Base-by-base conservation (phyloP, 2,329 filamentous ascomycete genomes). In the Calonectria naviculata region DNA sequence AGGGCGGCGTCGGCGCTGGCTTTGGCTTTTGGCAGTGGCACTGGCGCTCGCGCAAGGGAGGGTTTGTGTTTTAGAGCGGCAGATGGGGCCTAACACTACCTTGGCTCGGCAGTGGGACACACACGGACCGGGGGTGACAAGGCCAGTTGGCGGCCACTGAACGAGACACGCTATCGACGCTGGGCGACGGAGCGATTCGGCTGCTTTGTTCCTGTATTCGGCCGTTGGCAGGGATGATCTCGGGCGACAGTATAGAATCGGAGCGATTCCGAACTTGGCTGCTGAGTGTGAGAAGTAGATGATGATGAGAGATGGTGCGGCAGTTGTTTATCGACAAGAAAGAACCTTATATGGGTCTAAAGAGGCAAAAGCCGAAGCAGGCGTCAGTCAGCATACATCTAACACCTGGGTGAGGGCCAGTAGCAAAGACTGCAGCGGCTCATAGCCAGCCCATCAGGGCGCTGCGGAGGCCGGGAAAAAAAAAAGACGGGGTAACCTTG, bases 391-490 rank as follows among this genome's bases (percentile, higher is more conserved):
- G 65, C 65, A 60, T 41, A 68, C 49, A 64, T 71, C 47, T 44
- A 56, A 47, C 46, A 63, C 64, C 56, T 54, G 64, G 68, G 38
- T 56, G 46, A 49, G 46, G 54, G 31, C 61, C 70, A 74, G 47
- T 61, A 28, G 28, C 24, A 29, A 29, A 24, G 17, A 61, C 8
- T 21, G 38, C 66, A 64, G 63, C 54, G 49, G 72, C 65, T 67
- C 68, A 66, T 31, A 69, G 68, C 60, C 38, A 69, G 68, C 60
- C 62, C 47, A 62, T n/a, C 42, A 56, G 46, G 28, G 56, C 31
- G 34, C 41, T 74, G 73, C 63, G 73, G 73, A 74, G 74, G 67
- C 42, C 68, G 65, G 61, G 65, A 68, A 54, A 65, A 63, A 67
- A 44, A 73, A 73, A 58, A 70, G 64, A 68, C 64, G 73, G 73